Conservation (phyloP, 2,329 filamentous ascomycete genomes). For the Akanthomyces dipterigenus region DNA sequence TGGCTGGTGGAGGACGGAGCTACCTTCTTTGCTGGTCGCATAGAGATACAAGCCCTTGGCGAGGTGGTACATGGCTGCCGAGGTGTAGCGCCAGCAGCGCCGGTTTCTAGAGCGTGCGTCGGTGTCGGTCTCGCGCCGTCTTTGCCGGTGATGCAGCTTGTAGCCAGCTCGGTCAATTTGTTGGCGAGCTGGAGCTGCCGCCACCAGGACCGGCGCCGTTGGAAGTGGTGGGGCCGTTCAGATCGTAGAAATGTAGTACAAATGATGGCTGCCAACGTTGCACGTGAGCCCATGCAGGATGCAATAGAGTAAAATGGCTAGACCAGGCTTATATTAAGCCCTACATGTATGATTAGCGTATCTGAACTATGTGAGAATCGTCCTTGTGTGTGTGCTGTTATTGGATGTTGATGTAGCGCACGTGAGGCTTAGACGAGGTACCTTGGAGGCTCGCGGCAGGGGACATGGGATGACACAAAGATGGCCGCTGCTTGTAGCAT, state of each 20-base stretch:
- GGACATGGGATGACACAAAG: too few relatives aligned
- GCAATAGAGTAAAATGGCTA: not conserved
- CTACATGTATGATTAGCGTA: too few relatives aligned
- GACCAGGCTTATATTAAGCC: too few relatives aligned
- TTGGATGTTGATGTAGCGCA: not conserved
- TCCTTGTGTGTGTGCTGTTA: not conserved
- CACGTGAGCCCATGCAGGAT: not conserved
- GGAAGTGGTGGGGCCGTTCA: not conserved
- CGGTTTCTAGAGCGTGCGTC: not conserved
- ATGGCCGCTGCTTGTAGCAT: too few relatives aligned
- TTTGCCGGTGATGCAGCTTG: not conserved
- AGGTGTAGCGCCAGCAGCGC: not conserved
- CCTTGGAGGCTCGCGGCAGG: too few relatives aligned
- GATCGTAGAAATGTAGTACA: not conserved
- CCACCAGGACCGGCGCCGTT: not conserved
- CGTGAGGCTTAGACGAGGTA: not conserved
- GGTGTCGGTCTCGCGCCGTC: not conserved
- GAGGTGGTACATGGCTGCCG: constrained; percentile 76
- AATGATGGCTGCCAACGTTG: too few relatives aligned
- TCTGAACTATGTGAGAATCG: too few relatives aligned
- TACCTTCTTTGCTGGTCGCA: constrained; percentile 94
- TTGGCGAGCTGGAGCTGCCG: not conserved
- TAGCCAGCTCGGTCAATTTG: not conserved
- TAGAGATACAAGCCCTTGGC: constrained; percentile 91
- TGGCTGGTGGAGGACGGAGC: not conserved